Percentiles rank a stretch among this genome's conserved stretches.
Evolutionary conservation across 2,329 filamentous ascomycete genomes (phyloP).

Genomic region (Sclerotinia minor): DNA sequence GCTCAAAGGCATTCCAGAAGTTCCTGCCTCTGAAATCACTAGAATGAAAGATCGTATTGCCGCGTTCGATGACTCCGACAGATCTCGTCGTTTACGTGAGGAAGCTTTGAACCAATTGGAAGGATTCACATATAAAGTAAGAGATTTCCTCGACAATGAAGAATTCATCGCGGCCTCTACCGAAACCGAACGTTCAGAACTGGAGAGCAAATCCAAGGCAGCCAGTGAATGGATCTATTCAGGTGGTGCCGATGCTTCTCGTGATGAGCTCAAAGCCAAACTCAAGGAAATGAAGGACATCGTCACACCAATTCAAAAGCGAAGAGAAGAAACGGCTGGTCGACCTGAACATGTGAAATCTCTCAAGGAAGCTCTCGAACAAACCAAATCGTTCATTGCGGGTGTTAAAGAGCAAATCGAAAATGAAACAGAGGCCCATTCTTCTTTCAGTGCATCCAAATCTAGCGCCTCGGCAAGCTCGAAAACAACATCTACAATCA

Average conservation of each 20-base stretch:
- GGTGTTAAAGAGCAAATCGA: slow-evolving; percentile 73
- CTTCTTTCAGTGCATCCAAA: slow-evolving; percentile 52
- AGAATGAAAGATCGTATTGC: slow-evolving; percentile 62
- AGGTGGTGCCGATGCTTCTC: slow-evolving; percentile 74
- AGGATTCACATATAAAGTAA: slow-evolving; percentile 83
- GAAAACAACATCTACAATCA: slow-evolving; percentile 45
- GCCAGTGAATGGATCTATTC: slow-evolving; percentile 89
- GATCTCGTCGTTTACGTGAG: slow-evolving; percentile 72
- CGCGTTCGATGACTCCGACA: slow-evolving; percentile 85
- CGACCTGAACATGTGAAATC: slow-evolving; percentile 69
- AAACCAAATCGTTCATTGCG: slow-evolving; percentile 68
- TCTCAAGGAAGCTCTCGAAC: slow-evolving; percentile 69
- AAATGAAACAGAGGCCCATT: slow-evolving; percentile 62
- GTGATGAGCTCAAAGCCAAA: slow-evolving; percentile 72
- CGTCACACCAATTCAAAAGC: slow-evolving; percentile 72
- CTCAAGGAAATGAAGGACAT: slow-evolving; percentile 76
- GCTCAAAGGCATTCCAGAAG: slow-evolving; percentile 36
- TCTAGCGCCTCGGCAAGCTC: slow-evolving; percentile 42
- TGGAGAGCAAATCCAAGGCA: slow-evolving; percentile 67
- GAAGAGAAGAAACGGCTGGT: slow-evolving; percentile 69
- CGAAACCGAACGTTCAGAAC: slow-evolving; percentile 61
- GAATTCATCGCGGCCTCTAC: slow-evolving; percentile 73
- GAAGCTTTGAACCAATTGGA: slow-evolving; percentile 93
- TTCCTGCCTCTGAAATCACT: slow-evolving; percentile 37
- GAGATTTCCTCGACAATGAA: slow-evolving; percentile 78